Evolutionary conservation across 2,329 filamentous ascomycete genomes (phyloP).

Genomic region (Fusarium haematococcum): DNA sequence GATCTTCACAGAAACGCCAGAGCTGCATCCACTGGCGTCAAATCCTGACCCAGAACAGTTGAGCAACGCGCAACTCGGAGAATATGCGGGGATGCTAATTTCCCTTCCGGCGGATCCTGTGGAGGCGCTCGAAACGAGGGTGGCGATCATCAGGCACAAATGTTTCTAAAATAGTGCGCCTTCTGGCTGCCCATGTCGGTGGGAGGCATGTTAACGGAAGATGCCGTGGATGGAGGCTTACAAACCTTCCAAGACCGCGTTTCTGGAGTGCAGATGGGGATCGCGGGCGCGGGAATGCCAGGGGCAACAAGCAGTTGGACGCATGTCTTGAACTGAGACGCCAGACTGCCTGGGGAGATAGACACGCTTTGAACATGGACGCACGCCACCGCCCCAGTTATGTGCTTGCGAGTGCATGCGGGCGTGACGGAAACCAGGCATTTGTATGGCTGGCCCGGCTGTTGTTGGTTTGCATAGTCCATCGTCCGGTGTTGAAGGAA

Average conservation of each 20-base stretch:
- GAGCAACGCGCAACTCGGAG: conserved; percentile 3
- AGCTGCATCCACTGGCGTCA: neutral
- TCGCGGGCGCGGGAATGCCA: neutral
- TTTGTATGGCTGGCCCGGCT: conserved; percentile 1
- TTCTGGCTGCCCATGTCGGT: neutral
- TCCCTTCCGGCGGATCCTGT: conserved; percentile 5
- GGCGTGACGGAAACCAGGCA: neutral
- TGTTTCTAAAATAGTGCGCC: conserved; percentile 5
- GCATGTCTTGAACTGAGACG: conserved; percentile 36
- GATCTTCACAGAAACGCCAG: neutral
- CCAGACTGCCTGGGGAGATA: conserved; percentile 8
- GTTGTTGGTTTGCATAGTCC: neutral
- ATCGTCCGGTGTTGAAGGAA: conserved; percentile 5
- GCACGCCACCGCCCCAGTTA: conserved; percentile 2
- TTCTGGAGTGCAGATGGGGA: conserved; percentile 3
- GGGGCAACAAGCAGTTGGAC: conserved; percentile 3
- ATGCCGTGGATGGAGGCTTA: neutral
- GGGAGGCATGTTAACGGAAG: neutral
- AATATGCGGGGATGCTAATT: conserved; percentile 6
- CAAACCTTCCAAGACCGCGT: neutral
- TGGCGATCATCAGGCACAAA: conserved; percentile 2
- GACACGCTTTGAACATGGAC: conserved; percentile 3
- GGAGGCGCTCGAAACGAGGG: conserved; percentile 1
- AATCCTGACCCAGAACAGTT: neutral
- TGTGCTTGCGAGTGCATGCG: neutral